These are phyloP conservation scores for Rhizopus arrhizus DNA, from an alignment of 371 early-diverging fungal genomes.

Conservation along the genomic window DNA sequence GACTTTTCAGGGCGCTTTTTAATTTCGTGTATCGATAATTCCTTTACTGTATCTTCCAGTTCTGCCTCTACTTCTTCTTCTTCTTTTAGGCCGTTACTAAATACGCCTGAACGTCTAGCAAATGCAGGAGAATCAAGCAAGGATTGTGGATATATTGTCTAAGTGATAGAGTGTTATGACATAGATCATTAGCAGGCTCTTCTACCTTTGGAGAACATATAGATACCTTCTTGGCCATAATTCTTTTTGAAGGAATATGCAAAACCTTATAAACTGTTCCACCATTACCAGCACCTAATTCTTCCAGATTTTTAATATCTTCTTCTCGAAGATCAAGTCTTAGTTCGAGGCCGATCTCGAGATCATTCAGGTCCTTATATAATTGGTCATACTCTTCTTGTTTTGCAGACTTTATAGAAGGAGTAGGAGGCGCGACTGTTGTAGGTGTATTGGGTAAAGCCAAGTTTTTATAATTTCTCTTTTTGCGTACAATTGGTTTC, in stretches of 20 bases:
- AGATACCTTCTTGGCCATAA: conserved; percentile 77
- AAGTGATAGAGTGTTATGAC: not conserved
- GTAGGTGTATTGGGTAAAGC: conserved; percentile 30
- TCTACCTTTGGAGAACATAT: not conserved
- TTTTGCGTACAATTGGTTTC: conserved; percentile 44
- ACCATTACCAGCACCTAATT: conserved; percentile 82
- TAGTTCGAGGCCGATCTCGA: conserved; percentile 71
- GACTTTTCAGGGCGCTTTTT: conserved; percentile 18
- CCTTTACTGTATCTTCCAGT: conserved; percentile 4
- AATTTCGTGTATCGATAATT: conserved; percentile 8
- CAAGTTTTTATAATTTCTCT: conserved; percentile 63
- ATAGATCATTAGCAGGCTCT: not conserved
- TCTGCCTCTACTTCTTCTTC: conserved; percentile 4
- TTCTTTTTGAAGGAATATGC: conserved; percentile 68
- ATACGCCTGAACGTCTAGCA: conserved; percentile 9
- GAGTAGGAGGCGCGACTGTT: conserved; percentile 4
- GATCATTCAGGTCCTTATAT: conserved; percentile 35
- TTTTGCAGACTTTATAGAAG: conserved; percentile 21
- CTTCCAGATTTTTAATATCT: conserved; percentile 72
- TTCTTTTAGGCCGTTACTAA: conserved; percentile 1
- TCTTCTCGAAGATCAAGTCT: conserved; percentile 71
- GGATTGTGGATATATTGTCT: conserved; percentile 23
- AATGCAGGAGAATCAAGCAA: conserved; percentile 31
- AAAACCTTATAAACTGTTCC: conserved; percentile 74
- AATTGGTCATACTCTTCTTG: conserved; percentile 30